These are phyloP conservation scores for Russula abietina DNA, from an alignment of 768 basidiomycete genomes.

Conservation along the genomic window DNA sequence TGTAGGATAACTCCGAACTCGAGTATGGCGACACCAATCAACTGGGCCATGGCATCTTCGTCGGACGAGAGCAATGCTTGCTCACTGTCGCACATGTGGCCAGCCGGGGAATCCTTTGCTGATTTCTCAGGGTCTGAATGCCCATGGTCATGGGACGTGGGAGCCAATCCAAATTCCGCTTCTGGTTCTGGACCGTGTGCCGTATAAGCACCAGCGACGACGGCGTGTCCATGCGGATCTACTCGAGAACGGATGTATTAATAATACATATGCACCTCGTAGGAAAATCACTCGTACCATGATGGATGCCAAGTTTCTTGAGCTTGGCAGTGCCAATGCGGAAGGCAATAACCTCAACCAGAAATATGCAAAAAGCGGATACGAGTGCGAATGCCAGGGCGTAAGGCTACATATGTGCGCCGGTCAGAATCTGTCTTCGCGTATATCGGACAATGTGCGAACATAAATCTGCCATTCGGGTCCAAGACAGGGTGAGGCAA, in stretches of 20 bases:
- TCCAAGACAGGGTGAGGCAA: constrained; percentile 63
- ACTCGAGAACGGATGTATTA: background rate
- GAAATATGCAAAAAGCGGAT: constrained; percentile 79
- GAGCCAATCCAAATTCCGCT: constrained; percentile 20
- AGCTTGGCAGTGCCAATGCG: constrained; percentile 78
- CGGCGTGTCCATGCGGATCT: constrained; percentile 66
- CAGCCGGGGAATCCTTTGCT: background rate
- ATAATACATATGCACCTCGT: background rate
- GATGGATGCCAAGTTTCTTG: constrained; percentile 52
- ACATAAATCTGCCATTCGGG: constrained; percentile 73
- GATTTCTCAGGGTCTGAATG: background rate
- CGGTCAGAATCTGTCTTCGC: background rate
- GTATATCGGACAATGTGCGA: constrained; percentile 29
- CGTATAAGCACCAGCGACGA: constrained; percentile 43
- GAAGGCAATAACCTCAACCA: constrained; percentile 81
- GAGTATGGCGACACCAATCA: constrained; percentile 83
- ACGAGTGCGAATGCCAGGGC: constrained; percentile 73
- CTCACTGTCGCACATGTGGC: constrained; percentile 24
- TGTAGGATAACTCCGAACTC: constrained; percentile 93
- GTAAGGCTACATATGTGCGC: constrained; percentile 52
- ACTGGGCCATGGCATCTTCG: constrained; percentile 46
- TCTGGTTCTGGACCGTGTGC: constrained; percentile 78
- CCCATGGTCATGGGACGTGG: background rate
- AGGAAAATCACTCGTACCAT: constrained; percentile 42
- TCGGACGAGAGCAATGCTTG: constrained; percentile 32